Base-by-base conservation (phyloP, 2,329 filamentous ascomycete genomes). In the Fusarium sp. region DNA sequence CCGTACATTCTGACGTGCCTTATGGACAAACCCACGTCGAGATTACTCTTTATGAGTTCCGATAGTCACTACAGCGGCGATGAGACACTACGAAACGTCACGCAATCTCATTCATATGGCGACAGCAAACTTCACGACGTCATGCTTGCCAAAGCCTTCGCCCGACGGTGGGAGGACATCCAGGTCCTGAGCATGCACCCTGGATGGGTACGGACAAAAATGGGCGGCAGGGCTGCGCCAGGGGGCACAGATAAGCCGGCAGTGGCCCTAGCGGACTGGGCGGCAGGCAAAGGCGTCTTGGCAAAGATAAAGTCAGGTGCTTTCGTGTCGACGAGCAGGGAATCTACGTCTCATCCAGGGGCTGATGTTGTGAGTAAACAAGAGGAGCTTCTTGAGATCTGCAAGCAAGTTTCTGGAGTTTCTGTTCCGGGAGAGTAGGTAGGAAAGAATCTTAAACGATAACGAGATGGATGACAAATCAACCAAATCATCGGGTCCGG, bases 171-270 rank as follows among this genome's bases (percentile, higher is more conserved):
- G 63, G 54, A 38, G 0, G 64, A 69, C 8, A 65, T 76, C 9
- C 71, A 74, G 20, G 62, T 76, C 9, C 18, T 76, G 9, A 75
- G 71, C 45, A 74, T 76, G 68, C 69, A 76, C 16, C 74, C 74
- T 0, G 74, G 74, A 4, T 76, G 73, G 74, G 74, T 76, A 2
- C 68, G 61, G 37, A 76, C 74, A 4, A 76, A 76, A 24, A 74
- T 76, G 71, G 74, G 74, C 47, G 27, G 73, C 24, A 35, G 5
- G 14, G 62, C 65, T 13, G 74, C 74, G 2, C 73, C 74, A 20
- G 66, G 71, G 8, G 38, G 47, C 0, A n/a, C 59, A 0, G 63
- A 62, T 1, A 54, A 71, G 5, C 72, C 73, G 13, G 67, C 70
- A 2, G 61, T 65, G 14, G 64, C 72, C 4, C 52, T 75, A 20